phyloP scores from a whole-genome alignment of 2,329 filamentous ascomycete genomes.

The Cladobotryum mycophilum region DNA sequence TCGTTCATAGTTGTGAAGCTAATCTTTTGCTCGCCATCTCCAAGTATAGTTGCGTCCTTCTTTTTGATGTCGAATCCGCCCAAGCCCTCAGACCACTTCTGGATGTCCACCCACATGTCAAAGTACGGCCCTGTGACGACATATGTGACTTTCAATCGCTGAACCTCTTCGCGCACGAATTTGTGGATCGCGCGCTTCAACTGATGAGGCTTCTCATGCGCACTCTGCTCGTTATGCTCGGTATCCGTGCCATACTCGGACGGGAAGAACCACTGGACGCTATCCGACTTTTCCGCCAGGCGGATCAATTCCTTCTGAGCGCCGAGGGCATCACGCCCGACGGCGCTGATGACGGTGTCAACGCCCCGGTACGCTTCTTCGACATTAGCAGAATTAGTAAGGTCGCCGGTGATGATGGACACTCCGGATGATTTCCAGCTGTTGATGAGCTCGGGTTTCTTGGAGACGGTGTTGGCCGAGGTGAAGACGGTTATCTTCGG shows the following conservation, averaged over 20 bases:
- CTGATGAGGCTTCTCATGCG: conserved; percentile 61
- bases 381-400: conserved; percentile 38
- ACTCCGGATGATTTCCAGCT: conserved; percentile 7
- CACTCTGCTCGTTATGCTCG: conserved; percentile 53
- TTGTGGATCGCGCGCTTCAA: conserved; percentile 62
- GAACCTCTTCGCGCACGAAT: conserved; percentile 47
- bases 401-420: conserved; percentile 22
- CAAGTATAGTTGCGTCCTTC: conserved; percentile 56
- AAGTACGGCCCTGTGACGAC: conserved; percentile 65
- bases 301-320: conserved; percentile 56
- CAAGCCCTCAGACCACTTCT: neutral
- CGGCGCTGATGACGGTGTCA: conserved; percentile 59
- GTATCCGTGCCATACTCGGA: conserved; percentile 63
- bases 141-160: conserved; percentile 55
- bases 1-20: conserved; percentile 67
- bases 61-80: conserved; percentile 54
- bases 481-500: conserved; percentile 30
- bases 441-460: conserved; percentile 3
- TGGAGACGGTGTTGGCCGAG: neutral
- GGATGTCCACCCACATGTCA: conserved; percentile 42
- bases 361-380: conserved; percentile 54
- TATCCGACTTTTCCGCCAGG: conserved; percentile 47
- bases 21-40: conserved; percentile 54
- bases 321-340: conserved; percentile 57
- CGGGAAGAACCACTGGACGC: conserved; percentile 58